Percentiles rank a stretch among this genome's conserved stretches.
Conservation (phyloP, 768 basidiomycete genomes). For the Auricularia heimuer region DNA sequence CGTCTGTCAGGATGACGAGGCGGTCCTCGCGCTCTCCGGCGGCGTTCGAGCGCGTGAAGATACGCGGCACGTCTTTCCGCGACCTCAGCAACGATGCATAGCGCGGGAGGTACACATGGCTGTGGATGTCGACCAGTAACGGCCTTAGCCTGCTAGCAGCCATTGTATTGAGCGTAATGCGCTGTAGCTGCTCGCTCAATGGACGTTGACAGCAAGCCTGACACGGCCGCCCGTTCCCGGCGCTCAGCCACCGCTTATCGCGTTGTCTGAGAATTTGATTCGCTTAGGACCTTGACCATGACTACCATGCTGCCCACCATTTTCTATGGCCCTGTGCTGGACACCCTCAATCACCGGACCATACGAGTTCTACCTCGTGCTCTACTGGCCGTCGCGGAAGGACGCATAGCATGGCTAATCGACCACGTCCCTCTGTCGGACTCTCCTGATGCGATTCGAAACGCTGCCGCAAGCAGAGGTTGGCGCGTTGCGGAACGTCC, state of each 20-base stretch:
- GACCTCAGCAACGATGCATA: slow-evolving; percentile 63
- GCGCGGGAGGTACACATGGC: slow-evolving; percentile 75
- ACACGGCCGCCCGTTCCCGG: background rate
- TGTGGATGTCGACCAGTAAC: slow-evolving; percentile 72
- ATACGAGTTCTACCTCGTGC: background rate
- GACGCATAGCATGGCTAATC: background rate
- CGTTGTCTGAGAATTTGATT: background rate
- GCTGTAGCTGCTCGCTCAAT: too few relatives aligned
- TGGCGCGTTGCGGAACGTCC: slow-evolving; percentile 30
- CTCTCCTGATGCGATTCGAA: background rate
- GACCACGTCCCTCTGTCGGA: background rate
- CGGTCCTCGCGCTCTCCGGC: slow-evolving; percentile 50
- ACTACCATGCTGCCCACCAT: background rate
- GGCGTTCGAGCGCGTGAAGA: slow-evolving; percentile 37
- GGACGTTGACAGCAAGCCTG: too few relatives aligned
- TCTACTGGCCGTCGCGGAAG: background rate
- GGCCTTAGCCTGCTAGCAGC: slow-evolving; percentile 15
- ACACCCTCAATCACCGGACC: background rate
- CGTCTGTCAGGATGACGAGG: slow-evolving; percentile 67
- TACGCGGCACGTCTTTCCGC: slow-evolving; percentile 55
- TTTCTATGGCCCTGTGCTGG: background rate
- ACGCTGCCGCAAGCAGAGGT: background rate
- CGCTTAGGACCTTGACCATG: background rate
- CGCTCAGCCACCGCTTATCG: background rate
- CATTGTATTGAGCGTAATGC: background rate